phyloP scores from a whole-genome alignment of 805 yeast genomes.

The Candida golubevii region DNA sequence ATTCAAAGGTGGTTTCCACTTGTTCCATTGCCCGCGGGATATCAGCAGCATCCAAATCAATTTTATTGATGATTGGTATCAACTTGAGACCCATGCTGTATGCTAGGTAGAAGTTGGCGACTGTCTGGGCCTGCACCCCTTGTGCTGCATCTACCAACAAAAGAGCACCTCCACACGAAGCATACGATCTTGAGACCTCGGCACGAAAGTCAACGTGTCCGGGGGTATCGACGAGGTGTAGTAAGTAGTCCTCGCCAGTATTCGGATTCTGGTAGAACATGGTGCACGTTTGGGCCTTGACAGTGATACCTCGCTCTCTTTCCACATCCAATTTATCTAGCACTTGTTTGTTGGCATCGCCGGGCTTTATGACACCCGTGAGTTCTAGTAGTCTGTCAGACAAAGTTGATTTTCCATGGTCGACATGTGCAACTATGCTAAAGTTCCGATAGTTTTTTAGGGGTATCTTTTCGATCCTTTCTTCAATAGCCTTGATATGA shows the following conservation, averaged over 20 bases:
- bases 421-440: conserved; percentile 95
- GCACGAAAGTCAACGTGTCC: conserved; percentile 96
- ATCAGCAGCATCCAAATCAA: conserved; percentile 86
- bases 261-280: conserved; percentile 70
- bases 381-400: conserved; percentile 84
- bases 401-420: conserved; percentile 83
- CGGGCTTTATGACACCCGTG: conserved; percentile 82
- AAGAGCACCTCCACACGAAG: conserved; percentile 93
- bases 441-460: conserved; percentile 80
- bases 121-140: conserved; percentile 97
- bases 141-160: conserved; percentile 90
- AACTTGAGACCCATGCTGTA: conserved; percentile 76
- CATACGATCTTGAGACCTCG: conserved; percentile 90
- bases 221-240: conserved; percentile 94
- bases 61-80: conserved; percentile 87
- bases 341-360: conserved; percentile 68
- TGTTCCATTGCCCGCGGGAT: conserved; percentile 77
- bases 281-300: conserved; percentile 94
- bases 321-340: conserved; percentile 91
- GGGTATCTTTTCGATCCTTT: conserved; percentile 73
- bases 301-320: conserved; percentile 93
- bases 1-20: conserved; percentile 78
- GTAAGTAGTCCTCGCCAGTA: conserved; percentile 66
- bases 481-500: conserved; percentile 36
- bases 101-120: conserved; percentile 92